Conservation (phyloP, 2,329 filamentous ascomycete genomes). For the Alternaria triticina region DNA sequence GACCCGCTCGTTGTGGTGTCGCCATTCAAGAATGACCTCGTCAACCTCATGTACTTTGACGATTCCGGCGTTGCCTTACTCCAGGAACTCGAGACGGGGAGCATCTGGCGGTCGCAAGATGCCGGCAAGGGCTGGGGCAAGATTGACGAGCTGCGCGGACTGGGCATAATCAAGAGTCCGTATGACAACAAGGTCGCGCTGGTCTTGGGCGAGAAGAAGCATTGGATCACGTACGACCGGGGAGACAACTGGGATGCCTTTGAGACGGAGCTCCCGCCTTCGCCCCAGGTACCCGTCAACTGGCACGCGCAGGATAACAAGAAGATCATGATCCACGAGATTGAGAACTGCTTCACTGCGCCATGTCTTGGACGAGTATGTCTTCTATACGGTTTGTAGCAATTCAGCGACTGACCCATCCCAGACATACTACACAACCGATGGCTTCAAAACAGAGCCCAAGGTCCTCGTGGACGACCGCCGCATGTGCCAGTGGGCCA, state of each 20-base stretch:
- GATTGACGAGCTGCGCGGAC: conserved; percentile 66
- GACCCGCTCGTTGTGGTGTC: conserved; percentile 69
- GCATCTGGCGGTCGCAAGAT: conserved; percentile 79
- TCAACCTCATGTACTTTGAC: conserved; percentile 85
- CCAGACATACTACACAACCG: conserved; percentile 73
- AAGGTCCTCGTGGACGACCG: conserved; percentile 72
- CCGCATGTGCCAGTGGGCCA: conserved; percentile 86
- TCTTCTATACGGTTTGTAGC: not conserved
- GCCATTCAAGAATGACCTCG: conserved; percentile 70
- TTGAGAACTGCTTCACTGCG: conserved; percentile 47
- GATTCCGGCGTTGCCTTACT: conserved; percentile 83
- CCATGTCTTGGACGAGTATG: conserved; percentile 60
- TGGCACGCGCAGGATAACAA: conserved; percentile 87
- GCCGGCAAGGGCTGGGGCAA: conserved; percentile 78
- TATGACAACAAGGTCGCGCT: conserved; percentile 82
- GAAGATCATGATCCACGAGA: conserved; percentile 79
- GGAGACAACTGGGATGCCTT: conserved; percentile 84
- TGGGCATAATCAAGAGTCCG: conserved; percentile 75
- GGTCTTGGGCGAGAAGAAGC: conserved; percentile 72
- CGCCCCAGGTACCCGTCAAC: conserved; percentile 67
- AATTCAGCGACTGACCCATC: conserved; percentile 13
- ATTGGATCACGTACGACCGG: conserved; percentile 84
- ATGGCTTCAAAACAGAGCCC: conserved; percentile 77
- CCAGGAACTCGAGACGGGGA: conserved; percentile 68
- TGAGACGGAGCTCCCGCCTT: conserved; percentile 59